Evolutionary conservation across 2,329 filamentous ascomycete species (phyloP), one percentile per base, ranked within the genome.

Genomic region (Pestalotiopsis fici): DNA sequence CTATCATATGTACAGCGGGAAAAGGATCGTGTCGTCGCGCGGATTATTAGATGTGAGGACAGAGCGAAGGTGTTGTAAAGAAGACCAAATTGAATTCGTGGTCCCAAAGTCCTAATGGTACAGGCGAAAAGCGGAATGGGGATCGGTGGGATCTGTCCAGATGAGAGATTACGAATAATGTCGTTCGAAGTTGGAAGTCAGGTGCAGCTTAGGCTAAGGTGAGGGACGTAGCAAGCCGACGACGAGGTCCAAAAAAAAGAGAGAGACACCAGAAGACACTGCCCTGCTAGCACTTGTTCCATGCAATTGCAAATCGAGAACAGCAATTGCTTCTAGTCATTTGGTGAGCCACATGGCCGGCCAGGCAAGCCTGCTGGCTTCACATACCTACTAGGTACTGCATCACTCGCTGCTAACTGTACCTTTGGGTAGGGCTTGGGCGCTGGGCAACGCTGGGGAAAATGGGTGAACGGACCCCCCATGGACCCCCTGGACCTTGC

Each of bases 381-480:
- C n/a, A n/a, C n/a, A n/a, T 37, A 13, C 39, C 6, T 43, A 12
- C 18, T 43, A 18, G 13, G 13, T 50, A 21, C 43, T n/a, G 13
- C 39, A 15, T 47, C n/a, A n/a, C 13, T 47, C 43, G 43, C 43
- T 50, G 43, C 43, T n/a, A 50, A 9, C 31, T 35, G 31, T 35
- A 35, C 18, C 43, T n/a, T 50, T 50, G 9, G 43, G 43, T 50
- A 50, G 43, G 43, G 21, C 21, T 50, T 50, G 43, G 43, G 43
- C 43, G 43, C 43, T 50, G 43, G 9, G 43, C 43, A 21, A 50
- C 43, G 43, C 43, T 31, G 27, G 27, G 23, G 55, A 57, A 27
- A 18, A 35, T 35, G 7, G 57, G 57, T 60, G 57, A 60, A 60
- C 57, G 57, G 57, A 37, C 57, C 57, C n/a, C 57, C 57, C 57